phyloP scores from a whole-genome alignment of 768 basidiomycete species.

The Exsudoporus frostii region DNA sequence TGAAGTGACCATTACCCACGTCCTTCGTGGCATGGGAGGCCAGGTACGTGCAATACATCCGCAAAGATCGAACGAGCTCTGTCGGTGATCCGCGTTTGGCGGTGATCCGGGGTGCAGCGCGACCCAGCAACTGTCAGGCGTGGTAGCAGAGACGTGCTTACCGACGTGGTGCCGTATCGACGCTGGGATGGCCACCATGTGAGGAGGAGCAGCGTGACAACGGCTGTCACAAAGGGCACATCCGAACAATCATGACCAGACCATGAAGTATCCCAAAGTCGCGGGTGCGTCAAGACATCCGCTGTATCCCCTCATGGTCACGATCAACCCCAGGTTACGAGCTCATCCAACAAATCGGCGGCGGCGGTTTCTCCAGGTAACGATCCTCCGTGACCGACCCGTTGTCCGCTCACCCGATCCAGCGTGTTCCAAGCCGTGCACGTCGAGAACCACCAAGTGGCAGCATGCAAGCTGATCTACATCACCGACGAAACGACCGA shows the following conservation, averaged over 20 bases:
- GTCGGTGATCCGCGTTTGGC: too few relatives aligned
- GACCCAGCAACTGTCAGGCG: neutral
- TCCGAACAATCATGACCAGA: neutral
- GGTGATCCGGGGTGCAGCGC: neutral
- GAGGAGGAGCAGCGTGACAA: too few relatives aligned
- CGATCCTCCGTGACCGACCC: too few relatives aligned
- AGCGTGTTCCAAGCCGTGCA: conserved; percentile 87
- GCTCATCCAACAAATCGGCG: conserved; percentile 74
- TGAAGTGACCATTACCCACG: neutral
- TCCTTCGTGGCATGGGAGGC: neutral
- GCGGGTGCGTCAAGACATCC: conserved; percentile 17
- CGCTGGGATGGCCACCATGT: neutral
- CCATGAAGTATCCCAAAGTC: conserved; percentile 34
- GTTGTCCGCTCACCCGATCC: neutral
- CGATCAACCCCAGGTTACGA: conserved; percentile 51
- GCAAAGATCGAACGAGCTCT: neutral
- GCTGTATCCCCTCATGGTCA: neutral
- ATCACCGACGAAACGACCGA: conserved; percentile 62
- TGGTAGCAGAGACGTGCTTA: neutral
- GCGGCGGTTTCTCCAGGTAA: conserved; percentile 85
- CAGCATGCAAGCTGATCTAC: conserved; percentile 83
- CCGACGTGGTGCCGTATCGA: neutral
- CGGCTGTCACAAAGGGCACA: conserved; percentile 20
- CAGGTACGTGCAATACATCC: too few relatives aligned
- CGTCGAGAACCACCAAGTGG: conserved; percentile 58